Conservation (phyloP, 306 rosid genomes). For the Spatholobus suberectus region DNA sequence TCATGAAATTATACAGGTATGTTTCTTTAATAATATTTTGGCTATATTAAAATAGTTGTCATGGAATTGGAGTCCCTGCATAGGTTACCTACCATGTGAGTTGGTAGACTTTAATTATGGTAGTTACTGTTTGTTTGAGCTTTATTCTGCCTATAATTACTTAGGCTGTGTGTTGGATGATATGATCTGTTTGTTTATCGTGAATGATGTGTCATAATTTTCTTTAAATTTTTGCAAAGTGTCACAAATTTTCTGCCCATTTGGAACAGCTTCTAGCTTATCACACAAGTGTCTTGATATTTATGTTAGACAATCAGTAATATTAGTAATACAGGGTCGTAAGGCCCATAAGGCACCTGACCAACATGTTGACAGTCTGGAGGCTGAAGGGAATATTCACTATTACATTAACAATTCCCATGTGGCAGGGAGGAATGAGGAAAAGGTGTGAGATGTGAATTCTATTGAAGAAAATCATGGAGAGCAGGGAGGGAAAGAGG, state of each 20-base stretch:
- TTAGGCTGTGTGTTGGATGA: not conserved
- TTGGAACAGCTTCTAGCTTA: constrained; percentile 6
- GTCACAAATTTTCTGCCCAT: not conserved
- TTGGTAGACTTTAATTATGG: not conserved
- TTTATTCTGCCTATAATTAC: not conserved
- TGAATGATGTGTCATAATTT: not conserved
- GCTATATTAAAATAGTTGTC: constrained; percentile 24
- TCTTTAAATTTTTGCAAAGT: not conserved
- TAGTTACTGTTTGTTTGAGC: not conserved
- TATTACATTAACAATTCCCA: not conserved
- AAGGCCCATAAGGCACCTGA: not conserved
- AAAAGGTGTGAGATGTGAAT: not conserved
- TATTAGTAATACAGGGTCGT: not conserved
- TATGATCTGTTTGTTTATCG: not conserved
- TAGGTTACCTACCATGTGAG: not conserved
- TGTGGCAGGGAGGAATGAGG: not conserved
- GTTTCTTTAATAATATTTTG: not conserved
- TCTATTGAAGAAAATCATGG: not conserved
- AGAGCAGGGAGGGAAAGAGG: not conserved
- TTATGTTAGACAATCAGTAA: not conserved
- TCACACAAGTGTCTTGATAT: not conserved
- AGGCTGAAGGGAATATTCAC: not conserved
- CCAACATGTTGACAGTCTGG: not conserved
- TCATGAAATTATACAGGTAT: not conserved
- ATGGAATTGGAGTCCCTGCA: not conserved